Evolutionary conservation across 1,284 basidiomycete genomes (phyloP), one percentile per base, ranked within the genome.

Genomic region (Rhodotorula sp.): DNA sequence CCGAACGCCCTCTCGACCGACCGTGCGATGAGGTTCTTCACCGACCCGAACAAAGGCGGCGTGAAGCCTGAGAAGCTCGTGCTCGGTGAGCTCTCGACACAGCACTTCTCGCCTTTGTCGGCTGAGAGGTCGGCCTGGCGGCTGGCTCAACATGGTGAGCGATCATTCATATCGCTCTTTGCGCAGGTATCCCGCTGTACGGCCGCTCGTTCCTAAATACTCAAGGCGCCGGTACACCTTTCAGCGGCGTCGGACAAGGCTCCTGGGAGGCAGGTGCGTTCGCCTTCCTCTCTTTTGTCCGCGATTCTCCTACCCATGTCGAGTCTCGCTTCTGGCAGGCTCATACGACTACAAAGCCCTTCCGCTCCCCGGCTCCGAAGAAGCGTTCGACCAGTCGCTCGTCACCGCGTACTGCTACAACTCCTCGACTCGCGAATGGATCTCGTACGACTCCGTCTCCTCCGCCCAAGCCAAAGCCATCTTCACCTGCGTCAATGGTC

Each of bases 121-220:
- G n/a, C 8, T 26, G n/a, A 1, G 26, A 1, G 37, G 2, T 15
- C n/a, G 50, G 26, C 20, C 9, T n/a, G 50, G 22, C 24, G 50
- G 22, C 7, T 51, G 8, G 18, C 5, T 16, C n/a, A 51, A 8
- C 4, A 15, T 26, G n/a, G n/a, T 11, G 50, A 1, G 13, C n/a
- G 4, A 10, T 57, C 11, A 26, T 6, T 2, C 20, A 6, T 26
- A 2, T 13, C 8, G 31, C 34, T 40, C 16, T 7, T 4, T n/a
- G n/a, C 18, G 8, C 51, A 88, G 88, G 92, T 10, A 87, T 94
- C 77, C 92, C 92, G 2, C 81, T 92, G 3, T 93, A 93, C 76
- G 92, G 92, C 0, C 87, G 90, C 68, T 88, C 89, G 0, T 97
- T 95, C 79, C 87, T 89, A 78, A 82, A 87, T 59, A 94, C 92